Evolutionary conservation across 305 asterid species (phyloP).

Genomic region (Fraxinus platypoda): DNA sequence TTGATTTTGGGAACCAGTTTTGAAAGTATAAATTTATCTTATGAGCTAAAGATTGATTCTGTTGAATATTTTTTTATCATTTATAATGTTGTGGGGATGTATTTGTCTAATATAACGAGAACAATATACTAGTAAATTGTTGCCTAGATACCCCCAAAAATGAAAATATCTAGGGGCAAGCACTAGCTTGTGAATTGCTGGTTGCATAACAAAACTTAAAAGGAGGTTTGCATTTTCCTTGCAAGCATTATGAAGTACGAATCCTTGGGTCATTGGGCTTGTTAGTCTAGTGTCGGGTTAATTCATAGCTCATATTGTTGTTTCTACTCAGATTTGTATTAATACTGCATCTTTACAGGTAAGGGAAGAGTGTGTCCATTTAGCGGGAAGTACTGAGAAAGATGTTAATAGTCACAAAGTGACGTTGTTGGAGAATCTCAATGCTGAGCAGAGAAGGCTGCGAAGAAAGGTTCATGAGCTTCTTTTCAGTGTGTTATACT

Average conservation of each 20-base stretch:
- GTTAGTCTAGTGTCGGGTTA: neutral
- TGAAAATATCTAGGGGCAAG: neutral
- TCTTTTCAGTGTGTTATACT: neutral
- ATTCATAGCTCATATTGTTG: neutral
- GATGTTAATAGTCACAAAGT: constrained; percentile 41
- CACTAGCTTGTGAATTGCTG: neutral
- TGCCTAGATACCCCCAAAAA: neutral
- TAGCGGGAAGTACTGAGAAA: constrained; percentile 66
- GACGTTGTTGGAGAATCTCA: constrained; percentile 56
- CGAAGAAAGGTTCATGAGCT: constrained; percentile 45
- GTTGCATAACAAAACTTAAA: neutral
- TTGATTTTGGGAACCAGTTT: neutral
- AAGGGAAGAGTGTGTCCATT: constrained; percentile 55
- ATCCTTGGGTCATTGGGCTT: neutral
- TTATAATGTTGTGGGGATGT: neutral
- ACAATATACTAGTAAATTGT: neutral
- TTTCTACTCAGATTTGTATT: neutral
- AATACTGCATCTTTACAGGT: constrained; percentile 43
- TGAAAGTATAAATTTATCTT: neutral
- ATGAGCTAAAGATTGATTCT: neutral
- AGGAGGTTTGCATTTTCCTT: neutral
- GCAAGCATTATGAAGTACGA: neutral
- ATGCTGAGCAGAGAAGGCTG: constrained; percentile 53
- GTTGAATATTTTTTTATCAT: neutral
- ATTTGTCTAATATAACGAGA: neutral